Conservation (phyloP, 306 rosid genomes). For the Rosa chinensis region DNA sequence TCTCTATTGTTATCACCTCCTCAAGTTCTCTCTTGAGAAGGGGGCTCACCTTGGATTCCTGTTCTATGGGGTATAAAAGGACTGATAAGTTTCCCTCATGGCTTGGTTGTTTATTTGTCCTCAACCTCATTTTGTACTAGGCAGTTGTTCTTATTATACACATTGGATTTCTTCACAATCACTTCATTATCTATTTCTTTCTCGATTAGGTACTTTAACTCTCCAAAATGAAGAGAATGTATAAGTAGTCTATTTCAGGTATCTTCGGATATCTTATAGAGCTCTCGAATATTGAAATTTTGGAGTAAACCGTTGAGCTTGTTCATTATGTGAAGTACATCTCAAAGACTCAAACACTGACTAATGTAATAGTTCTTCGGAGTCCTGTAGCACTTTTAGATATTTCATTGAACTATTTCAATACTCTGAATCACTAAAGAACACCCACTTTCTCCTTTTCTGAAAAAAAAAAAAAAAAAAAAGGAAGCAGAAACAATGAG, state of each 20-base stretch:
- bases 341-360: background rate
- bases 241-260: background rate
- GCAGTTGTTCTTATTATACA: conserved; percentile 35
- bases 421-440: background rate
- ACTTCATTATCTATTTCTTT: background rate
- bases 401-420: no score
- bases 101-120: conserved; percentile 44
- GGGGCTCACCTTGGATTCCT: conserved; percentile 47
- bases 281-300: background rate
- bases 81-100: conserved; percentile 27
- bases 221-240: background rate
- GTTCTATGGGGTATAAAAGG: conserved; percentile 12
- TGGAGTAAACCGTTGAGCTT: background rate
- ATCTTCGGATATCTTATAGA: no score
- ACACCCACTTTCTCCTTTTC: background rate
- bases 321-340: background rate
- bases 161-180: conserved; percentile 13
- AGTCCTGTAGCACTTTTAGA: background rate
- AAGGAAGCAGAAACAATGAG: background rate
- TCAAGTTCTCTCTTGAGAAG: background rate
- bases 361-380: background rate
- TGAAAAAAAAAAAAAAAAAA: background rate
- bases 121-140: conserved; percentile 27
- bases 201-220: background rate
- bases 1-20: conserved; percentile 13